Conservation (phyloP, 2,329 filamentous ascomycete species). For the Botryotinia calthae region DNA sequence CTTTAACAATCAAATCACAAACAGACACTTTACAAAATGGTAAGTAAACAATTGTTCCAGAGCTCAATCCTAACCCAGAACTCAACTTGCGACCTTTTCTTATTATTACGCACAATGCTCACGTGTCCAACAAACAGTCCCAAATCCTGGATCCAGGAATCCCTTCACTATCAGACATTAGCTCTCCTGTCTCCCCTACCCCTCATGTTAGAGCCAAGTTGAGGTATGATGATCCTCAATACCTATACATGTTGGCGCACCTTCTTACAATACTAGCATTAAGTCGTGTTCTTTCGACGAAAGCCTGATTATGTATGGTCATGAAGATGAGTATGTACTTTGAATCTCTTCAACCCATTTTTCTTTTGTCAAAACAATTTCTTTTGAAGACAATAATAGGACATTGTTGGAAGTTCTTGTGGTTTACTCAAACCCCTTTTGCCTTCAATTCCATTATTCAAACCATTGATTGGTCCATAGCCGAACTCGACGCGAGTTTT, state of each 20-base stretch:
- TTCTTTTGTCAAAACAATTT: background rate
- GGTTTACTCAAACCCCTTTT: slow-evolving; percentile 2
- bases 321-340: background rate
- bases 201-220: background rate
- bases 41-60: background rate
- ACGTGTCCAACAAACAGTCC: background rate
- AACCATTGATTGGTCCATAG: slow-evolving; percentile 2
- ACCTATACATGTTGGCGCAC: background rate
- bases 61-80: background rate
- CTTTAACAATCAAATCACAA: background rate
- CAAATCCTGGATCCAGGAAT: background rate
- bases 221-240: background rate
- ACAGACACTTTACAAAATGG: background rate
- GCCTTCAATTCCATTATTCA: background rate
- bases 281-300: background rate
- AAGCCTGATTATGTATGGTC: background rate
- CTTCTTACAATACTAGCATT: background rate
- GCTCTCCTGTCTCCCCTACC: background rate
- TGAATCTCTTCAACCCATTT: background rate
- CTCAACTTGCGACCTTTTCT: background rate
- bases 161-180: background rate
- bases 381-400: background rate
- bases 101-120: background rate
- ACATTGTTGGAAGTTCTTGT: background rate
- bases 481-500: background rate